Base-by-base conservation (phyloP, 371 early-diverging fungal genomes). In the Haplosporangium sp. region DNA sequence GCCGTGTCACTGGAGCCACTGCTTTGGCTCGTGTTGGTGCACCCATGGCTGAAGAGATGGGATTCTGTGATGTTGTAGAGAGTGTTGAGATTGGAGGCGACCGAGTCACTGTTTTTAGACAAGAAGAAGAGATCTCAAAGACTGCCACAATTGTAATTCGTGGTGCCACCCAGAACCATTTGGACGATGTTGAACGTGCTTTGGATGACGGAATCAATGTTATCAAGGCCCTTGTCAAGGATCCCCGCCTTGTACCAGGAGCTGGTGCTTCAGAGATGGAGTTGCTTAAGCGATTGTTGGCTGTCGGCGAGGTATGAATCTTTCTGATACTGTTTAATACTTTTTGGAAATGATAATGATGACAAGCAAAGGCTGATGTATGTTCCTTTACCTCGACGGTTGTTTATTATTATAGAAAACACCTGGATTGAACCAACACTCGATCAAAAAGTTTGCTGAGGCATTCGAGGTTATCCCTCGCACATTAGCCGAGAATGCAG, bases 111-210 rank as follows among this genome's bases (percentile, higher is more conserved):
- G 95, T 98, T 13, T 96, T 98, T 90, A 91, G 97, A 76, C 97
- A 98, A 87, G 94, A 95, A 62, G 88, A 86, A 61, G 93, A 92
- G 72, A 84, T 84, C 62, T 91, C 94, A 40, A 94, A 92, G 83
- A 96, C 97, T 39, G 94, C 96, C 45, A 99, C 99, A 17, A 95
- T 99, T 79, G 96, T 99, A 37, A 88, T 99, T 53, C 95, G 99
- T 77, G 99, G 99, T 65, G 97, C 96, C 6, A 99, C 99, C n/a
- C 94, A 93, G 84, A 98, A 99, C 87, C 88, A 93, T 72, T 88
- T 99, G 84, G 99, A 99, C 75, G 99, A 99, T 85, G 88, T 98
- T 64, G 99, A 99, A 86, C 94, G 99, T 69, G 98, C 99, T 39
- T 88, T 99, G 40, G 98, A 99, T 85, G 99, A 99, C 76, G 99